A percentile compares a stretch with the other conserved stretches of the same genome.
phyloP scores from a whole-genome alignment of 345 rosid genomes.

The Erucastrum elatum region DNA sequence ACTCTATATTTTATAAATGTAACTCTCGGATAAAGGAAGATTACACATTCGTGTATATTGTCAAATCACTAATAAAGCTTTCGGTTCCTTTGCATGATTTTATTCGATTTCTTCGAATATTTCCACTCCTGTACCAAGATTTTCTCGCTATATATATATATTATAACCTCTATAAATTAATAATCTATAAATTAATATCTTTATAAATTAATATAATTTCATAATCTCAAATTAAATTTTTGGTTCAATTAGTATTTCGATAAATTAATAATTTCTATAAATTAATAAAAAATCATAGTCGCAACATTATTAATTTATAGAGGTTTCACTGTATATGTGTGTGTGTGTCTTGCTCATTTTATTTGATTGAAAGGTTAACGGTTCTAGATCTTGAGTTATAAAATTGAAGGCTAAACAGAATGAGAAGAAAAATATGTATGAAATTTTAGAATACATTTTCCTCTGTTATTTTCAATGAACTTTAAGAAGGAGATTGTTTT shows the following conservation, averaged over 20 bases:
- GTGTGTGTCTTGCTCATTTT: neutral
- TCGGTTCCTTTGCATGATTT: slow-evolving; percentile 20
- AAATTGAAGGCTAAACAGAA: neutral
- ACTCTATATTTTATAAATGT: neutral
- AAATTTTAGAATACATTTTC: neutral
- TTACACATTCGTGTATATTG: slow-evolving; percentile 25
- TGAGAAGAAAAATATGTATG: neutral
- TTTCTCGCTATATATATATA: neutral
- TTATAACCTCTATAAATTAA: no score
- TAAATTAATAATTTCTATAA: no score
- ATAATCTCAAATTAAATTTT: no score
- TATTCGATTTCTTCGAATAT: slow-evolving; percentile 16
- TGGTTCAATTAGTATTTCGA: no score
- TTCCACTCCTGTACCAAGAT: neutral
- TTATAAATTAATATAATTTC: no score
- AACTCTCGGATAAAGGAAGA: slow-evolving; percentile 5
- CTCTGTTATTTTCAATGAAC: neutral
- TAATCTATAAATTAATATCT: no score
- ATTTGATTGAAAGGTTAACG: neutral
- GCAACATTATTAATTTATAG: no score
- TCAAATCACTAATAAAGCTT: slow-evolving; percentile 22
- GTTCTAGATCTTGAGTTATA: neutral
- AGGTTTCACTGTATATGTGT: no score
- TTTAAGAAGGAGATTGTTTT: neutral
- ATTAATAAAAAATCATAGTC: no score